Evolutionary conservation across 352 stramenopile genomes (phyloP).

Genomic region (Pythium scleroteichum): DNA sequence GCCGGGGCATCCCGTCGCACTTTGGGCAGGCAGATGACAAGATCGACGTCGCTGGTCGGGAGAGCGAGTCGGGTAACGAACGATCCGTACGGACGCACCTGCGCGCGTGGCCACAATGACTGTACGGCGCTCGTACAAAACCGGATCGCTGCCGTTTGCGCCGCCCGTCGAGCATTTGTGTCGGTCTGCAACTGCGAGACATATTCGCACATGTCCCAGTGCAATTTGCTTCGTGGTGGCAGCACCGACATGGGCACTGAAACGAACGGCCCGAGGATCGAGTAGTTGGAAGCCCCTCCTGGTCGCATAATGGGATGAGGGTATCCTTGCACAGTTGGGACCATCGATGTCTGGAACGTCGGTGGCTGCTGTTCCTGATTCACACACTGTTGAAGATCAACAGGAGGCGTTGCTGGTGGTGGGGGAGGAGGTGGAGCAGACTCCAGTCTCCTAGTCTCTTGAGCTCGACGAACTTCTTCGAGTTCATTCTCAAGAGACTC

Average conservation of each 20-base stretch:
- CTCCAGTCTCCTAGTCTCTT: background rate
- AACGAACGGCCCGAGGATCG: conserved; percentile 71
- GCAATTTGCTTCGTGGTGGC: conserved; percentile 80
- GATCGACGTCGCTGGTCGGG: conserved; percentile 96
- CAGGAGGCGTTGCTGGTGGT: conserved; percentile 6
- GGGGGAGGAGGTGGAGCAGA: background rate
- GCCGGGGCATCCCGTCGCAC: conserved; percentile 94
- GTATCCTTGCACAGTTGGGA: conserved; percentile 44
- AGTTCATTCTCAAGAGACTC: conserved; percentile 24
- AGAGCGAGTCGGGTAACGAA: conserved; percentile 95
- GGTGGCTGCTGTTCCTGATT: conserved; percentile 4
- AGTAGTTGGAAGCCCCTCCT: conserved; percentile 40
- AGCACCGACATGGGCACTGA: conserved; percentile 84
- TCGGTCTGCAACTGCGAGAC: conserved; percentile 77
- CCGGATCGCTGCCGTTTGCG: conserved; percentile 74
- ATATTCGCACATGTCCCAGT: conserved; percentile 89
- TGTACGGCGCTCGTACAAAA: conserved; percentile 83
- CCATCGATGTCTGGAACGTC: conserved; percentile 18
- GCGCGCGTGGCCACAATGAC: conserved; percentile 93
- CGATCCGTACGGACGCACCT: conserved; percentile 97
- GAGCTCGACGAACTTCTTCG: conserved; percentile 16
- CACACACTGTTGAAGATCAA: background rate
- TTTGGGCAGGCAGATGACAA: conserved; percentile 98
- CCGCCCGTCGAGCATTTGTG: conserved; percentile 61
- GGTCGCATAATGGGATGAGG: conserved; percentile 34